Conservation (phyloP, 257 asterid genomes). For the Primulina eburnea region DNA sequence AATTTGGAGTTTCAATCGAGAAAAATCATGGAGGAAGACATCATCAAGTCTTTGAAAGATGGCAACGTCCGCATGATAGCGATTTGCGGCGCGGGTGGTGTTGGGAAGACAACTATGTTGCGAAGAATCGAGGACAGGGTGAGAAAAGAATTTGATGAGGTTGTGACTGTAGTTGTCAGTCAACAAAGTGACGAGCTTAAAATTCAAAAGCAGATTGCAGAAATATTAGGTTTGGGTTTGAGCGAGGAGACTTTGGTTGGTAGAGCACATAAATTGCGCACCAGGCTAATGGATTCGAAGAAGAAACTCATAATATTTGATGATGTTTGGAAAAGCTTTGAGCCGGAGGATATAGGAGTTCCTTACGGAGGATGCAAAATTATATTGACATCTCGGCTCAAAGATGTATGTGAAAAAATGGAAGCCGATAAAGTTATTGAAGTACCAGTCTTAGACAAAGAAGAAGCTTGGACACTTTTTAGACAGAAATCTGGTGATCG, state of each 20-base stretch:
- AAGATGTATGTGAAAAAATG: conserved; percentile 14
- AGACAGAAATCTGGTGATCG: conserved; percentile 4
- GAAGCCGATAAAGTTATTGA: background rate
- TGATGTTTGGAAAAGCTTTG: conserved; percentile 30
- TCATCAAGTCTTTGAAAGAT: no score
- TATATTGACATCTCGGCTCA: conserved; percentile 14
- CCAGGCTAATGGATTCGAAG: background rate
- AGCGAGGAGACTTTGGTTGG: background rate
- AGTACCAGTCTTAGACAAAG: conserved; percentile 14
- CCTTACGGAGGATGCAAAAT: conserved; percentile 25
- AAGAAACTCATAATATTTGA: conserved; percentile 33
- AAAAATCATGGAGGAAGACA: no score
- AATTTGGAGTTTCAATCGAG: background rate
- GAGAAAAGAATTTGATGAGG: conserved; percentile 21
- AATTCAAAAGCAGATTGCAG: conserved; percentile 9
- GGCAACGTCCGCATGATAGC: no score
- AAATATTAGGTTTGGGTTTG: background rate
- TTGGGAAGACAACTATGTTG: no score
- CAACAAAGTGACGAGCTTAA: background rate
- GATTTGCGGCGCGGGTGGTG: no score
- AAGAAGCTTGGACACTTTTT: conserved; percentile 34
- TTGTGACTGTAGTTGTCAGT: conserved; percentile 9
- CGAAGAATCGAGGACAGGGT: no score
- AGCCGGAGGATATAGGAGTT: conserved; percentile 27
- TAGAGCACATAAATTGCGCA: conserved; percentile 9